Evolutionary conservation across 1,139 yeast species (phyloP), one percentile per base, ranked within the genome.

Genomic region (Diutina pseudorugosa): DNA sequence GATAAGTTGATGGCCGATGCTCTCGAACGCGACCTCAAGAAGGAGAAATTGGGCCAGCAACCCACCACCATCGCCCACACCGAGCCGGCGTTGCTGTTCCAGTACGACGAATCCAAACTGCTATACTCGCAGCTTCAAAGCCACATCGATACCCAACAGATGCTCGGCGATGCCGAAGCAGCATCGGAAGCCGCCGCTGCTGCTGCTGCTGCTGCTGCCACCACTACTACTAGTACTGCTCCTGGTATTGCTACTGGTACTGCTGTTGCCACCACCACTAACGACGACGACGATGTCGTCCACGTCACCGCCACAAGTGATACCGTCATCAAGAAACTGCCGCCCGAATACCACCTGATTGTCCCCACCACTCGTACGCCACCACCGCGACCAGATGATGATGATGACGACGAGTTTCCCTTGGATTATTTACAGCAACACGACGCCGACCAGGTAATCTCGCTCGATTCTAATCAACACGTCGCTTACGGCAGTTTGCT

Each of bases 1-100:
- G 97, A 93, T 64, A 83, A 87, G 62, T 70, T 93, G 52, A 91
- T 93, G 77, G 83, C 93, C 3, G 98, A 93, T 67, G 98, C 98
- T 0, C 70, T 93, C 53, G 98, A 91, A 66, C 74, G 98, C 60
- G 98, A 93, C 63, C 70, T 91, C 63, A 90, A 90, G 65, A 83
- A 88, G 62, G 97, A 91, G 61, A 66, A 70, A 50, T 55, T 71
- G 41, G 74, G 75, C 52, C 85, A 80, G 57, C 66, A 67, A 3
- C 75, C 88, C 1, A 83, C 91, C 0, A 83, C 93, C 1, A 68
- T 69, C 27, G 77, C 90, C 3, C 66, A 70, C 19, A 63, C 70
- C 52, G 88, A 83, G 56, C 88, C 91, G 0, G 82, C 91, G 0
- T 60, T 77, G 42, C 78, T 85, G 1, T 84, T 85, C 63, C 64